Base-by-base conservation (phyloP, 139 green algal species). In the Picochlorum costavermella region DNA sequence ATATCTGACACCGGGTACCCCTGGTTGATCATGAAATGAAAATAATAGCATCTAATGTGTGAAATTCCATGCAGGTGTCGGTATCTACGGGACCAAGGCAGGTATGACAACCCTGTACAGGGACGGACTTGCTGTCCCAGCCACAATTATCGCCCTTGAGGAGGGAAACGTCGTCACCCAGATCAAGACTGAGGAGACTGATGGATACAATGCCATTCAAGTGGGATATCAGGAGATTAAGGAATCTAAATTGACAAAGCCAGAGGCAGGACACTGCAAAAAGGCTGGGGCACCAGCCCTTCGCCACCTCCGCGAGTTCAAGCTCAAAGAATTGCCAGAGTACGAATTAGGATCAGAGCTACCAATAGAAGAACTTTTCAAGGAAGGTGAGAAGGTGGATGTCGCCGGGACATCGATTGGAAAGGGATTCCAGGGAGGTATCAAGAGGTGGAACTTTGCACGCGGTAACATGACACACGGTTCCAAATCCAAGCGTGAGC, bases 401-500 rank as follows among this genome's bases (percentile, higher is more conserved):
- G 68, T 99, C 4, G 85, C 85, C 6, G 94, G 92, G 43, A 90
- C 70, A 4, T 90, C 72, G 55, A 90, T 96, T 53, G 94, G 89
- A 17, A 96, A 96, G 77, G 89, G 89, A 45, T 96, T 96, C 76
- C 86, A 94, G 64, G 90, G 91, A 63, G 80, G 79, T 53, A 96
- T 99, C 77, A 99, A 99, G 90, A 70, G 87, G n/a, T 92, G 84
- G 74, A 81, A 83, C 75, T 87, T 94, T 78, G 78, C 86, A n/a
- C 83, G 94, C 25, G 94, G 94, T 63, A 60, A 75, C 61, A 98
- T 98, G 94, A 92, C 92, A 37, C 94, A 99, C 86, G 94, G 94
- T 57, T 96, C 86, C 68, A 98, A 98, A 76, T 91, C 76, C 13
- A 86, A 99, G 80, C 82, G 94, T 68, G 68, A 96, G 81, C 92